Base-by-base conservation (phyloP, 2,329 filamentous ascomycete species). In the Fusarium caatingaense region DNA sequence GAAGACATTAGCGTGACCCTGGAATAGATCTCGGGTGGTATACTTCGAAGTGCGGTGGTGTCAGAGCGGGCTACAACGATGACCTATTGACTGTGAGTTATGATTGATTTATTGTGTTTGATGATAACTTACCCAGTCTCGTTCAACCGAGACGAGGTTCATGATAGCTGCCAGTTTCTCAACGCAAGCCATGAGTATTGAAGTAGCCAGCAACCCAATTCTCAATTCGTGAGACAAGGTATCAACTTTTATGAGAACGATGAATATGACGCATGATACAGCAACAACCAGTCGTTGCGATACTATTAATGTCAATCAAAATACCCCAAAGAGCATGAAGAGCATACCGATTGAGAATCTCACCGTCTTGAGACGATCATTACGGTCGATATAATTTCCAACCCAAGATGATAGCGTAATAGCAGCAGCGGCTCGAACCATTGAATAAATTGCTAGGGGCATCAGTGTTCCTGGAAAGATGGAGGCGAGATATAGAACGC, bases 71-170 rank as follows among this genome's bases (percentile, higher is more conserved):
- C 72, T 11, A 78, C 71, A 7, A 76, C 74, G 13, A 79, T 74
- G n/a, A 78, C 77, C 76, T 72, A 20, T 6, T 12, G 2, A 20
- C 21, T 7, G 44, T 72, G 50, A 72, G 68, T 30, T 23, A 20
- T n/a, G 9, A 9, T 20, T 28, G 6, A 6, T 23, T 23, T 21
- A 4, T 10, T 42, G 2, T 18, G 12, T 7, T 5, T 23, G 7
- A 34, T 28, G 16, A 27, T n/a, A 12, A 34, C 74, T 20, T 68
- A 88, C 84, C 91, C 91, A 93, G 72, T 94, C 92, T 72, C 89
- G 83, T 76, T 93, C 92, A 0, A 94, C 85, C 0, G 91, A 83
- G 1, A 93, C 86, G 1, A 87, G 83, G 75, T 93, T 93, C 76
- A 88, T 84, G 8, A 90, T 83, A 2, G 89, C 84, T 16, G 83